Evolutionary conservation across 441 rosid species (phyloP).

Genomic region (Eutrema salsugineum): DNA sequence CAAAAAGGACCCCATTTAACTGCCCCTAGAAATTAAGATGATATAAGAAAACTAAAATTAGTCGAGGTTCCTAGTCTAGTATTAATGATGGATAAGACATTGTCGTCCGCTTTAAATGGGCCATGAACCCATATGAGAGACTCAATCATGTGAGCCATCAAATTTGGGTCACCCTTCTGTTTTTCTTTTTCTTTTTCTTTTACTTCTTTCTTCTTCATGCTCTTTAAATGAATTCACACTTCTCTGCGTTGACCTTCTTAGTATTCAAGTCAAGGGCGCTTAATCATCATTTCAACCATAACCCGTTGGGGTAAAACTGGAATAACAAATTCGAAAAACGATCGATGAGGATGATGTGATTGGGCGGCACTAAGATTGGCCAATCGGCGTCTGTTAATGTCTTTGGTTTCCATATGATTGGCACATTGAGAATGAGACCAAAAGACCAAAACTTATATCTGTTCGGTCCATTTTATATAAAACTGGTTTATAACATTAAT

Average conservation of each 20-base stretch:
- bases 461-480: conserved; percentile 11
- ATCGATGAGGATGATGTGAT: conserved; percentile 17
- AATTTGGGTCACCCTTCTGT: conserved; percentile 11
- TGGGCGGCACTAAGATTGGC: conserved; percentile 23
- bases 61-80: conserved; percentile 27
- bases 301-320: background rate
- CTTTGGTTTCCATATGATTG: conserved; percentile 26
- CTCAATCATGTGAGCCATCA: conserved; percentile 27
- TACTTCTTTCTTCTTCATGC: background rate
- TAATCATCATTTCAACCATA: background rate
- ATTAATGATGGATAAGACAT: conserved; percentile 21
- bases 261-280: conserved; percentile 6
- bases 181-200: conserved; percentile 7
- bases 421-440: conserved; percentile 17
- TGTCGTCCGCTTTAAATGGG: conserved; percentile 32
- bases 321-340: background rate
- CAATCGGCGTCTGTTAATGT: conserved; percentile 14
- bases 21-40: background rate
- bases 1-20: no score
- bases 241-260: background rate
- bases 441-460: conserved; percentile 9
- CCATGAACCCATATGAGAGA: conserved; percentile 22
- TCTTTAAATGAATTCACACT: background rate
- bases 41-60: conserved; percentile 8
- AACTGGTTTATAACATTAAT: background rate